These are phyloP conservation scores for Coffea eugenioides DNA, from an alignment of 257 asterid genomes.

Conservation along the genomic window DNA sequence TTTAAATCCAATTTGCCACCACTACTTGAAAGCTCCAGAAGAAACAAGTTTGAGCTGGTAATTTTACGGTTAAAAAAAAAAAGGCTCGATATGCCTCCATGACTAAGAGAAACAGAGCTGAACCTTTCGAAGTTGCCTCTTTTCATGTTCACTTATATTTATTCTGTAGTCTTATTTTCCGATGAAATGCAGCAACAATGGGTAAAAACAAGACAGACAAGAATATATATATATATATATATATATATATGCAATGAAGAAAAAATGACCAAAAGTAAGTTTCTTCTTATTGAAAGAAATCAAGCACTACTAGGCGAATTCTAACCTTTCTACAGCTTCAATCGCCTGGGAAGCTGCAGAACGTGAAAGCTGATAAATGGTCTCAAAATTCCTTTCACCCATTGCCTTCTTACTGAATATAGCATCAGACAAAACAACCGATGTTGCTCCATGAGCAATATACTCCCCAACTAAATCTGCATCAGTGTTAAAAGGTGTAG, in stretches of 20 bases:
- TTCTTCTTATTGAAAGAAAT: not conserved
- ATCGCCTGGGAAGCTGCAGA: slow-evolving; percentile 47
- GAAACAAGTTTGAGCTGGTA: not conserved
- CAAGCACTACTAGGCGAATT: not conserved
- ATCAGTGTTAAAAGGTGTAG: not conserved
- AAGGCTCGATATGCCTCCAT: not conserved
- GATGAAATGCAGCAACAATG: not conserved
- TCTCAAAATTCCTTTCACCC: slow-evolving; percentile 37
- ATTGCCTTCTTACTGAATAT: slow-evolving; percentile 67
- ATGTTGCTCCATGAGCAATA: slow-evolving; percentile 63
- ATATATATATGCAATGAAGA: not conserved
- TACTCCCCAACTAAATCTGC: slow-evolving; percentile 59
- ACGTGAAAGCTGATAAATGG: slow-evolving; percentile 47
- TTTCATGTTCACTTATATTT: not conserved
- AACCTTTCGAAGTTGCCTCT: not conserved
- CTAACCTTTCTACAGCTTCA: slow-evolving; percentile 49
- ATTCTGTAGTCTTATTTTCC: too few relatives aligned
- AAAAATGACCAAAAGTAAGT: not conserved
- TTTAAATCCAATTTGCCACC: too few relatives aligned
- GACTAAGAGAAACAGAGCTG: not conserved
- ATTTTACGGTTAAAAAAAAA: not conserved
- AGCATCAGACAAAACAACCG: slow-evolving; percentile 85
- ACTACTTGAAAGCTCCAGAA: not conserved
- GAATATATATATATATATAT: too few relatives aligned
- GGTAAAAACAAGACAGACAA: not conserved